These are phyloP conservation scores for Grigorovia jiainica DNA, from an alignment of 805 yeast genomes.

Conservation along the genomic window DNA sequence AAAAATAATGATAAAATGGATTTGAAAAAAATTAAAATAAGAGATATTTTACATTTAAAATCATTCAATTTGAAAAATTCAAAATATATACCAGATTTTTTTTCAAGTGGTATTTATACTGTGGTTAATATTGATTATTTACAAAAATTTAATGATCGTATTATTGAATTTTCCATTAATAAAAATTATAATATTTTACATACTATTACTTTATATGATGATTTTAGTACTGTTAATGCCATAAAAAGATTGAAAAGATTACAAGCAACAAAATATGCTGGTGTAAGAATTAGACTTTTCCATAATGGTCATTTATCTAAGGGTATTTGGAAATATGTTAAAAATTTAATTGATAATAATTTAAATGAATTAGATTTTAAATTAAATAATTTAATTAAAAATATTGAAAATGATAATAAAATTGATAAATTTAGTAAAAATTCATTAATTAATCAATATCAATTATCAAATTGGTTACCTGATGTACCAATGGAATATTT, in stretches of 20 bases:
- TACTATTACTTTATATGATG: conserved; percentile 50
- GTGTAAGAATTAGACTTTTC: conserved; percentile 34
- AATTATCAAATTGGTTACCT: conserved; percentile 19
- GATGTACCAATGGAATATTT: conserved; percentile 13
- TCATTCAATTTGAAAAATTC: conserved; percentile 36
- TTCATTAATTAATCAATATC: conserved; percentile 3
- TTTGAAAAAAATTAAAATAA: conserved; percentile 12
- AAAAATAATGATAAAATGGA: conserved; percentile 5
- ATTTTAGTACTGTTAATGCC: conserved; percentile 33
- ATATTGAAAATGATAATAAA: background rate
- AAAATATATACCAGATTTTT: conserved; percentile 41
- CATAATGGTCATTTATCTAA: conserved; percentile 19
- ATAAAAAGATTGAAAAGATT: conserved; percentile 36
- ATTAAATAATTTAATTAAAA: background rate
- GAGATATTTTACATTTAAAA: conserved; percentile 24
- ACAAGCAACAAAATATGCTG: conserved; percentile 19
- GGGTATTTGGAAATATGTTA: conserved; percentile 15
- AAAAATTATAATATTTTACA: conserved; percentile 20
- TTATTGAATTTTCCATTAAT: conserved; percentile 15
- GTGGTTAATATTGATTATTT: conserved; percentile 17
- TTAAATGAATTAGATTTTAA: background rate
- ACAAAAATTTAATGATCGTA: conserved; percentile 10
- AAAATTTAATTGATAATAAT: background rate
- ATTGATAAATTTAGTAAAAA: background rate
- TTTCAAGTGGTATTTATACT: conserved; percentile 25